Conservation (phyloP, 257 asterid species). For the Nicotiana paniculata region DNA sequence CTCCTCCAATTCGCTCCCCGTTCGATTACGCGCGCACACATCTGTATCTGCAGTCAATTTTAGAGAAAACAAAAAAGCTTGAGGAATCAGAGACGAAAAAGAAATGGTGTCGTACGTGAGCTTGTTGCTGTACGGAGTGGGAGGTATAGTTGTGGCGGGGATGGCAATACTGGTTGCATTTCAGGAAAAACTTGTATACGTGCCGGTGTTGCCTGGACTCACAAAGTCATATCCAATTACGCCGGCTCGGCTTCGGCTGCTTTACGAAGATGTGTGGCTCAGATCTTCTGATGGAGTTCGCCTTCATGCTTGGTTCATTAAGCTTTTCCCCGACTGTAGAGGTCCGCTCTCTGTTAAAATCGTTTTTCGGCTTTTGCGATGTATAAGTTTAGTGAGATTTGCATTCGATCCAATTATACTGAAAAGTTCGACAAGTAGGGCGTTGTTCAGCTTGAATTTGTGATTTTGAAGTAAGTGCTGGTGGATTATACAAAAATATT, state of each 20-base stretch:
- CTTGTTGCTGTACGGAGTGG: conserved; percentile 68
- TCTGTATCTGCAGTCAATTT: not conserved
- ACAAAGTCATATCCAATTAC: conserved; percentile 79
- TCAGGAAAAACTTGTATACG: conserved; percentile 94
- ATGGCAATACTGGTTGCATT: conserved; percentile 91
- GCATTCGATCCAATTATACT: not conserved
- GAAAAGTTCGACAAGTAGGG: not conserved
- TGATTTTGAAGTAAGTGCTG: not conserved
- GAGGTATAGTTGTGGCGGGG: conserved; percentile 88
- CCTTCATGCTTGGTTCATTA: conserved; percentile 96
- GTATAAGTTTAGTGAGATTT: not conserved
- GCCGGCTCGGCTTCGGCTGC: conserved; percentile 82
- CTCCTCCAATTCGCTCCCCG: no score
- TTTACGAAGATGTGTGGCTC: conserved; percentile 94
- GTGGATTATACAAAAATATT: not conserved
- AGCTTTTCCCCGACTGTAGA: conserved; percentile 63
- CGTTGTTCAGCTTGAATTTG: not conserved
- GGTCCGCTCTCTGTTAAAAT: conserved; percentile 26
- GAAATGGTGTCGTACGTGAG: conserved; percentile 72
- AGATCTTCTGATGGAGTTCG: conserved; percentile 95
- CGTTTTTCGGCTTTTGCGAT: not conserved
- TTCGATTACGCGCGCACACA: not conserved
- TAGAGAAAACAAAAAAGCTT: not conserved
- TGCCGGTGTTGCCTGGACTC: conserved; percentile 94
- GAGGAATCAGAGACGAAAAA: not conserved